Evolutionary conservation across 768 basidiomycete species (phyloP).

Genomic region (Astraeus odoratus): DNA sequence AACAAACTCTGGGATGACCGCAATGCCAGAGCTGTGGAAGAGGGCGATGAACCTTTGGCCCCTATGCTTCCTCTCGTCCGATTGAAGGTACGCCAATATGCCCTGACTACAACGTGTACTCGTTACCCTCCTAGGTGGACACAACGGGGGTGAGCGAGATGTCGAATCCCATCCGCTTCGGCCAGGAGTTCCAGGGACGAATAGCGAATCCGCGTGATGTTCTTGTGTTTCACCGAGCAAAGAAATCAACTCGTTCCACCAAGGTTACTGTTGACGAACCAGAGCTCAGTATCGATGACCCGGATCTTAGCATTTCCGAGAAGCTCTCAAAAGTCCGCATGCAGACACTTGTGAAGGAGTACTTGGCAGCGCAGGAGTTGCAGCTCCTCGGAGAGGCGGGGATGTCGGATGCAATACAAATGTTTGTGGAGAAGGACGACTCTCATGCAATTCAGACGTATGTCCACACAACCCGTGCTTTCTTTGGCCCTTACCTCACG

Average conservation of each 20-base stretch:
- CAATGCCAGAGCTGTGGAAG: conserved; percentile 51
- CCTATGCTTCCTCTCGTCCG: conserved; percentile 84
- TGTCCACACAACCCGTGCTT: conserved; percentile 26
- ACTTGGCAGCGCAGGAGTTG: conserved; percentile 85
- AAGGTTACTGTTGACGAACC: conserved; percentile 74
- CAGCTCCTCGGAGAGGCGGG: conserved; percentile 85
- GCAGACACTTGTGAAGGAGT: conserved; percentile 85
- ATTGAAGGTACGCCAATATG: conserved; percentile 51
- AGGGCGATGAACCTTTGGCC: conserved; percentile 54
- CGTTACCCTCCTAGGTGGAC: conserved; percentile 52
- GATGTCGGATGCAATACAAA: conserved; percentile 90
- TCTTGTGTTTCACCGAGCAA: conserved; percentile 82
- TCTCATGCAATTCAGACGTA: conserved; percentile 85
- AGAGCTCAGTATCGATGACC: conserved; percentile 76
- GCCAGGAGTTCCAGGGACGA: conserved; percentile 86
- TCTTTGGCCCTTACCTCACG: not conserved
- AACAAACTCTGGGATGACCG: conserved; percentile 74
- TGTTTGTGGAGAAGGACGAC: conserved; percentile 97
- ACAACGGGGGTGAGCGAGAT: conserved; percentile 87
- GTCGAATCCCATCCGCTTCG: conserved; percentile 94
- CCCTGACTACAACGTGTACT: not conserved
- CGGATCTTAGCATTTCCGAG: conserved; percentile 55
- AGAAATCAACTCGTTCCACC: conserved; percentile 37
- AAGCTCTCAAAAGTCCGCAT: conserved; percentile 80
- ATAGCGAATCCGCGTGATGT: conserved; percentile 95